A percentile compares a stretch with the other conserved stretches of the same genome.
phyloP scores from a whole-genome alignment of 371 early-diverging fungal genomes.

The Thermomucor indicae-seudaticae region DNA sequence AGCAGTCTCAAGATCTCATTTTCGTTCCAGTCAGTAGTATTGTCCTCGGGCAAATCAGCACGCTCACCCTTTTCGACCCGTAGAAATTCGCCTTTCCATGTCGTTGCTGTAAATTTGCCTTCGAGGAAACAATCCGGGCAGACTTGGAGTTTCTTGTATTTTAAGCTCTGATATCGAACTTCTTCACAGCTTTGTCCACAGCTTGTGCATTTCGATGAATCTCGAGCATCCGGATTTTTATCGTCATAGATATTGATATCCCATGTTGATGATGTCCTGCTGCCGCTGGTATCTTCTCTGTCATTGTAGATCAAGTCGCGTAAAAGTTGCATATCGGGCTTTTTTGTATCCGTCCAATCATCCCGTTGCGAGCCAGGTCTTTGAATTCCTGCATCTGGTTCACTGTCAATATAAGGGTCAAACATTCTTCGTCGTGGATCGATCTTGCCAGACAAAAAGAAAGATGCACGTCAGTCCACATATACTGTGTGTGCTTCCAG shows the following conservation, averaged over 20 bases:
- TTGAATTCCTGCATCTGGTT: constrained; percentile 23
- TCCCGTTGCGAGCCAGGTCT: constrained; percentile 28
- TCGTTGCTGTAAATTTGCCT: constrained; percentile 33
- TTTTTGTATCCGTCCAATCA: constrained; percentile 7
- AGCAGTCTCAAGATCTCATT: constrained; percentile 90
- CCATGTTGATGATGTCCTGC: constrained; percentile 14
- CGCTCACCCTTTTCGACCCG: constrained; percentile 25
- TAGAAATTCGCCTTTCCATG: constrained; percentile 39
- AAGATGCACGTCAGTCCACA: neutral
- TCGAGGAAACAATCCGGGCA: constrained; percentile 41
- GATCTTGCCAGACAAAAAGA: constrained; percentile 8
- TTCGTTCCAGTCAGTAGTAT: constrained; percentile 92
- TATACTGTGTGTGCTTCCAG: neutral
- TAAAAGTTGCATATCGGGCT: constrained; percentile 26
- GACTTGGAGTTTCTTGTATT: constrained; percentile 23
- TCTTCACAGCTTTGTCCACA: constrained; percentile 34
- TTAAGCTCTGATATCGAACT: constrained; percentile 35
- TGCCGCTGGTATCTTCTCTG: neutral
- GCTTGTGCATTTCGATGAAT: constrained; percentile 23
- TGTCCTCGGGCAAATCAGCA: constrained; percentile 23
- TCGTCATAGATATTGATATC: constrained; percentile 21
- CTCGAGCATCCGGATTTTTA: constrained; percentile 25
- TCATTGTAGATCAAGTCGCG: constrained; percentile 25
- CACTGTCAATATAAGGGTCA: constrained; percentile 37
- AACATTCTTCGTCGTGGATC: constrained; percentile 43